phyloP scores from a whole-genome alignment of 129 eudicot species.

The sunflower (Helianthus annuus) region HanXRQr2.0-SUNRISE NC_035446.2:158243607-158244106 shows the following conservation, averaged over 20 bases:
- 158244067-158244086: constrained; percentile 72
- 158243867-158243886: not conserved
- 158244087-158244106: constrained; percentile 73
- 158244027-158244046: constrained; percentile 69
- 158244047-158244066: constrained; percentile 78
- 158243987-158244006: constrained; percentile 83
- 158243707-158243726: constrained; percentile 62
- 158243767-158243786: constrained; percentile 71
- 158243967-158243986: constrained; percentile 78
- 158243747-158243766: constrained; percentile 60
- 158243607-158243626: constrained; percentile 68
- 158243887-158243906: not conserved
- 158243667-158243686: constrained; percentile 82
- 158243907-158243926: constrained; percentile 97
- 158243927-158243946: constrained; percentile 88
- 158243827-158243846: constrained; percentile 39
- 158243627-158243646: constrained; percentile 62
- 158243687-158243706: constrained; percentile 62
- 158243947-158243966: constrained; percentile 65
- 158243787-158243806: constrained; percentile 86
- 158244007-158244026: constrained; percentile 65
- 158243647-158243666: constrained; percentile 56
- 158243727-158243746: constrained; percentile 65
- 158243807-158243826: constrained; percentile 88
- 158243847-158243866: not conserved